Conservation (phyloP, 768 basidiomycete species). For the Hygrophorus pudorinus region DNA sequence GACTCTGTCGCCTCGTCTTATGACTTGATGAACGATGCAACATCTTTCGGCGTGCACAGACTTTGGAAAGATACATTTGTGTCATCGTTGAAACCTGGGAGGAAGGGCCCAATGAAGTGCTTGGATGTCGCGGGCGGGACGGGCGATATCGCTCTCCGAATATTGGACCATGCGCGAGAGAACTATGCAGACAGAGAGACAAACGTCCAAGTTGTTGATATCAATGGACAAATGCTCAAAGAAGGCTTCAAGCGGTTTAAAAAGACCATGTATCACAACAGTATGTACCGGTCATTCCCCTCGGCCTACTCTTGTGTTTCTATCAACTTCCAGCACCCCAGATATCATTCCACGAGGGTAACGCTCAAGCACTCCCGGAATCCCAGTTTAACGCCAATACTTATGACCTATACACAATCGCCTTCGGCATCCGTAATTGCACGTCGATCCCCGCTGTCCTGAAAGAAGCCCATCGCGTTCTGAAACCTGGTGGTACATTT, state of each 20-base stretch:
- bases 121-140: constrained; percentile 98
- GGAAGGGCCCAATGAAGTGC: constrained; percentile 64
- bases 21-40: constrained; percentile 99
- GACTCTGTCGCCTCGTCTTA: constrained; percentile 92
- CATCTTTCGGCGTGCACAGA: constrained; percentile 91
- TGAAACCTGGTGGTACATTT: constrained; percentile 94
- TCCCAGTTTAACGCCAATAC: constrained; percentile 68
- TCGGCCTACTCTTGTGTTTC: constrained; percentile 2
- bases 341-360: constrained; percentile 85
- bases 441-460: constrained; percentile 86
- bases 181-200: constrained; percentile 86
- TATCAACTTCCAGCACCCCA: constrained; percentile 59
- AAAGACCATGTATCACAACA: constrained; percentile 97
- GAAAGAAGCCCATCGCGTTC: constrained; percentile 81
- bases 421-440: constrained; percentile 96
- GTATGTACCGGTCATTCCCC: constrained; percentile 33
- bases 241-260: constrained; percentile 88
- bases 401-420: constrained; percentile 96
- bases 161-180: constrained; percentile 85
- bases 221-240: constrained; percentile 91
- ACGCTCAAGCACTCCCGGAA: constrained; percentile 71
- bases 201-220: constrained; percentile 82
- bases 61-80: constrained; percentile 96
- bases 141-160: constrained; percentile 91
- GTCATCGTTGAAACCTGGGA: constrained; percentile 62